Percentiles rank a stretch among this genome's conserved stretches.
These are phyloP conservation scores for Pyracantha coccinea DNA, from an alignment of 331 rosid species.

Conservation along the genomic window DNA sequence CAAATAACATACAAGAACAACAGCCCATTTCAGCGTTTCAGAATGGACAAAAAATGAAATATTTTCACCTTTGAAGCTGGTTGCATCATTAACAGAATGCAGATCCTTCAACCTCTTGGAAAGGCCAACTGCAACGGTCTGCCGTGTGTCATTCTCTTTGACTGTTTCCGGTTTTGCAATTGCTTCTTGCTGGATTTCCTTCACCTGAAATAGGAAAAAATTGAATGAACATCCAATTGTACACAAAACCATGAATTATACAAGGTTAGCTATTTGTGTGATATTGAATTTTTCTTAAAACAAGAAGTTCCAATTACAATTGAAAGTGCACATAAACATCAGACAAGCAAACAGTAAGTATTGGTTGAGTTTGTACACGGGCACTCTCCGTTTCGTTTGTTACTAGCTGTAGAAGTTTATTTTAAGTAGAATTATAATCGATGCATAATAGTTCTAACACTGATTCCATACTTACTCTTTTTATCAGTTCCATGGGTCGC, in stretches of 20 bases:
- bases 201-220: constrained; percentile 49
- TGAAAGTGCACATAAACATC: neutral
- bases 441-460: constrained; percentile 2
- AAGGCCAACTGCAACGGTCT: constrained; percentile 81
- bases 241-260: neutral
- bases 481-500: constrained; percentile 82
- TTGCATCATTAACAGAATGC: constrained; percentile 71
- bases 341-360: neutral
- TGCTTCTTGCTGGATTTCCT: constrained; percentile 76
- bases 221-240: neutral
- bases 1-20: neutral
- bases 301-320: neutral
- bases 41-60: neutral
- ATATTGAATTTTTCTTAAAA: neutral
- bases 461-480: constrained; percentile 57
- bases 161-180: constrained; percentile 48
- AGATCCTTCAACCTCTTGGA: constrained; percentile 89
- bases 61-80: constrained; percentile 69
- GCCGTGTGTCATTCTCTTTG: constrained; percentile 59
- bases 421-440: neutral
- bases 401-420: neutral
- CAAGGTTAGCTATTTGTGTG: neutral
- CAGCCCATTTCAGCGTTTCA: neutral
- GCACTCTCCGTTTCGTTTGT: neutral
- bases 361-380: neutral